Evolutionary conservation across 768 basidiomycete genomes (phyloP).

Genomic region (Hericium coralloides): DNA sequence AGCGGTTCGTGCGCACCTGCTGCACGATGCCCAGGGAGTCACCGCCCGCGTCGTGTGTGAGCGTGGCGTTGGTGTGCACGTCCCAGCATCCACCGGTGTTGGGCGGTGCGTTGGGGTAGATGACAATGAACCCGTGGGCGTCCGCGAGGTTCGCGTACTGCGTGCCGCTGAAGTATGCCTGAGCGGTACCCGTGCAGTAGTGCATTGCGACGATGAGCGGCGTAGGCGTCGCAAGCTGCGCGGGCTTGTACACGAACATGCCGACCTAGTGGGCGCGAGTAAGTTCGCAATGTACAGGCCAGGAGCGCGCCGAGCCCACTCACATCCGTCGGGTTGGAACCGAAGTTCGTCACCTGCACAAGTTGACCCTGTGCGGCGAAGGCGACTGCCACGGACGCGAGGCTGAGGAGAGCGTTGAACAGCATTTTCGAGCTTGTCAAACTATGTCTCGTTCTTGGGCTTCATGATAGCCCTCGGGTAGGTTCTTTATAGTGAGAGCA

Average conservation of each 20-base stretch:
- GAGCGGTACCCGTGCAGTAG: slow-evolving; percentile 40
- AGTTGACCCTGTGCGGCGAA: no score
- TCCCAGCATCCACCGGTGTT: slow-evolving; percentile 42
- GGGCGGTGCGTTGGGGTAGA: slow-evolving; percentile 23
- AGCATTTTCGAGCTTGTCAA: no score
- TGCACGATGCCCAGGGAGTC: slow-evolving; percentile 44
- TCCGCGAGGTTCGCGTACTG: slow-evolving; percentile 43
- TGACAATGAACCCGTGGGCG: slow-evolving; percentile 38
- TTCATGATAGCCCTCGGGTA: no score
- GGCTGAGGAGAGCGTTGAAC: no score
- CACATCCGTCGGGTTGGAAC: slow-evolving; percentile 32
- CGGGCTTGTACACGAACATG: slow-evolving; percentile 33
- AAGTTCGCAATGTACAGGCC: no score
- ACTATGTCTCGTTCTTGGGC: no score
- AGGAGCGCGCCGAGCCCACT: no score
- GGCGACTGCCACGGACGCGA: no score
- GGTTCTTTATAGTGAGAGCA: no score
- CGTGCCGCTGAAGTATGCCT: slow-evolving; percentile 41
- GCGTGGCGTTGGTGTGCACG: slow-evolving; percentile 38
- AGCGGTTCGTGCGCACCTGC: no score
- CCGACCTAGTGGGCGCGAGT: slow-evolving; percentile 29
- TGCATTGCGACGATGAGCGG: slow-evolving; percentile 34
- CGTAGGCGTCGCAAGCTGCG: slow-evolving; percentile 20
- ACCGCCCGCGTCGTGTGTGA: slow-evolving; percentile 47
- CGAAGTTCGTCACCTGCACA: slow-evolving; percentile 34